Evolutionary conservation across 331 rosid genomes (phyloP).

Genomic region (Quercus tomentella): DNA sequence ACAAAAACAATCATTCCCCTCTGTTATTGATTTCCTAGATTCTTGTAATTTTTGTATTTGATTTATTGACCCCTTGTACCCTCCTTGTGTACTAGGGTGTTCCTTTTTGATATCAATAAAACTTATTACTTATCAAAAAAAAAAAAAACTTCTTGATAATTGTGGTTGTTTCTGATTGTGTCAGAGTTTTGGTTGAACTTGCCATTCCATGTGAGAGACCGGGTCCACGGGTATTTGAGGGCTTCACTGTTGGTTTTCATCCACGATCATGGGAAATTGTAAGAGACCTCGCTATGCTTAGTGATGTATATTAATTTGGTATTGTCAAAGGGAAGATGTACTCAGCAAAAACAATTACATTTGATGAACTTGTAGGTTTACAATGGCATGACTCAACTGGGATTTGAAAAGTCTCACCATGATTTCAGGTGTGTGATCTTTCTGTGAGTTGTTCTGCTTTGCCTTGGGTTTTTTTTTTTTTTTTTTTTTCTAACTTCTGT

Average conservation of each 20-base stretch:
- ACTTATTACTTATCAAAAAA: too few relatives aligned
- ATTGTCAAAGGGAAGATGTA: neutral
- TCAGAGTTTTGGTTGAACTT: constrained; percentile 79
- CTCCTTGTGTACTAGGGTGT: too few relatives aligned
- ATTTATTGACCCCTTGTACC: too few relatives aligned
- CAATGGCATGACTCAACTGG: constrained; percentile 83
- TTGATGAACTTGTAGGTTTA: constrained; percentile 62
- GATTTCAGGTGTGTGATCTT: constrained; percentile 62
- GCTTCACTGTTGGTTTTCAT: constrained; percentile 95
- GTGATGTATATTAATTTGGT: constrained; percentile 11
- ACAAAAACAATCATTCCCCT: too few relatives aligned
- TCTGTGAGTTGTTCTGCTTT: constrained; percentile 8
- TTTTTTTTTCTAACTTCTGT: neutral
- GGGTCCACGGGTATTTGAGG: constrained; percentile 79
- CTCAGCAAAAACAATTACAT: constrained; percentile 13
- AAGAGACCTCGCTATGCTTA: constrained; percentile 31
- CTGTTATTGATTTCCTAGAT: too few relatives aligned
- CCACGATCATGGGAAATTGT: constrained; percentile 98
- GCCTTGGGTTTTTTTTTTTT: constrained; percentile 1
- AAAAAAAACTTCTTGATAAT: constrained; percentile 11
- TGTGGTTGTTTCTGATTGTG: constrained; percentile 26
- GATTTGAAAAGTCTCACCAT: constrained; percentile 59
- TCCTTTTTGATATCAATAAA: too few relatives aligned
- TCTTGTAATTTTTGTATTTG: too few relatives aligned
- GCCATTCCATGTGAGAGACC: constrained; percentile 72